These are phyloP conservation scores for Sugiyamaella novakii DNA, from an alignment of 1,139 yeast genomes.

Conservation along the genomic window DNA sequence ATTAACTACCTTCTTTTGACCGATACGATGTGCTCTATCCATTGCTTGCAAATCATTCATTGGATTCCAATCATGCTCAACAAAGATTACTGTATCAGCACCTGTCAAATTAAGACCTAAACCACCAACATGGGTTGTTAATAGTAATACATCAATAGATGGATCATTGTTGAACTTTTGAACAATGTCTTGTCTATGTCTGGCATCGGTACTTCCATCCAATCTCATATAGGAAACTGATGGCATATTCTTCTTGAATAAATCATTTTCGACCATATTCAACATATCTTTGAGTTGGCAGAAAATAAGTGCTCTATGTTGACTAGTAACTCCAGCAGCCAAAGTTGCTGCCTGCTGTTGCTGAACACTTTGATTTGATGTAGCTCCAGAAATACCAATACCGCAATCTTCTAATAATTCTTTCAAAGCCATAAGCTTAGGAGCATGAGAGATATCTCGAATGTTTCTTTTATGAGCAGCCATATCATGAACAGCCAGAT, in stretches of 20 bases:
- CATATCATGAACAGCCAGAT: constrained; percentile 62
- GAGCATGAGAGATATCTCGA: constrained; percentile 81
- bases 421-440: constrained; percentile 81
- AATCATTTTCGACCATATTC: constrained; percentile 90
- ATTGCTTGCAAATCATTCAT: constrained; percentile 99
- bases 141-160: constrained; percentile 84
- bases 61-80: constrained; percentile 99
- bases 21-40: constrained; percentile 98
- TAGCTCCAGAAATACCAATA: constrained; percentile 60
- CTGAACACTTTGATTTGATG: constrained; percentile 27
- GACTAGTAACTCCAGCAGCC: constrained; percentile 79
- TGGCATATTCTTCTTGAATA: constrained; percentile 82
- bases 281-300: constrained; percentile 98
- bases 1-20: constrained; percentile 95
- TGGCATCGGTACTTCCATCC: constrained; percentile 93
- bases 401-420: constrained; percentile 90
- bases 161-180: constrained; percentile 94
- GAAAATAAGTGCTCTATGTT: constrained; percentile 92
- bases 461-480: constrained; percentile 60
- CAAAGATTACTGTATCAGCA: constrained; percentile 97
- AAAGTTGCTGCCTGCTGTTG: constrained; percentile 46
- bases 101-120: constrained; percentile 96
- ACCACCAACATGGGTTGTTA: constrained; percentile 98
- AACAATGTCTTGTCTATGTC: constrained; percentile 89
- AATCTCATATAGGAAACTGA: constrained; percentile 91